Conservation (phyloP, 495 filamentous ascomycete species). For the Talaromyces thailandensis region DNA sequence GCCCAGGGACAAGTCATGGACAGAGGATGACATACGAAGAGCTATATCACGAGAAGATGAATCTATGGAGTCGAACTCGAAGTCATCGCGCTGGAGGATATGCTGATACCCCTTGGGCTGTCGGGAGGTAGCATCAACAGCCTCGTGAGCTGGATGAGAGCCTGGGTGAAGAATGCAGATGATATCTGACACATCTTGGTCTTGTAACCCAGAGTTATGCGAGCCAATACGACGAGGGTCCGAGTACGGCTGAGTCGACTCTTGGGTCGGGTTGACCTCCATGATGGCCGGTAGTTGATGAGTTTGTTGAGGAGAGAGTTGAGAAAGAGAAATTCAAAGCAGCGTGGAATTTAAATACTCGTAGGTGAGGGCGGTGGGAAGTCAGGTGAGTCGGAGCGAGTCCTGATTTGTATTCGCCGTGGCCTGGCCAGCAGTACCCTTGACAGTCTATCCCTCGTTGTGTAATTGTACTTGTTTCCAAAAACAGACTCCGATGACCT, state of each 20-base stretch:
- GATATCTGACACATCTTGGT: slow-evolving; percentile 76
- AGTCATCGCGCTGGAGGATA: slow-evolving; percentile 41
- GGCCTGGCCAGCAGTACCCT: background rate
- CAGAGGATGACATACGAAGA: slow-evolving; percentile 62
- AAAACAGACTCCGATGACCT: background rate
- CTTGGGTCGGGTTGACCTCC: slow-evolving; percentile 43
- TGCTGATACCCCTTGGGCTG: slow-evolving; percentile 40
- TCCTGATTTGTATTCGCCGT: background rate
- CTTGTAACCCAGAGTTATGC: slow-evolving; percentile 67
- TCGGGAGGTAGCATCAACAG: slow-evolving; percentile 42
- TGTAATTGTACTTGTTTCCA: background rate
- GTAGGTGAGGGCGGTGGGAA: background rate
- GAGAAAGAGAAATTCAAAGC: background rate
- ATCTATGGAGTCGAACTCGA: slow-evolving; percentile 31
- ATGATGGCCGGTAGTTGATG: slow-evolving; percentile 11
- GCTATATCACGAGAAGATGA: slow-evolving; percentile 57
- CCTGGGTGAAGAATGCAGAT: slow-evolving; percentile 81
- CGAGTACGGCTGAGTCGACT: slow-evolving; percentile 70
- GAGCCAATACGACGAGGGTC: slow-evolving; percentile 71
- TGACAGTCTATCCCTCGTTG: background rate
- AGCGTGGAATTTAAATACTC: background rate
- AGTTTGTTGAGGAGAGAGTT: background rate
- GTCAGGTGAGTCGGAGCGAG: background rate
- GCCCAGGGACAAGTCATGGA: slow-evolving; percentile 55
- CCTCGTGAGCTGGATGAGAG: slow-evolving; percentile 58